Evolutionary conservation across 2,329 filamentous ascomycete genomes (phyloP).

Genomic region (Diaporthe citrichinensis): DNA sequence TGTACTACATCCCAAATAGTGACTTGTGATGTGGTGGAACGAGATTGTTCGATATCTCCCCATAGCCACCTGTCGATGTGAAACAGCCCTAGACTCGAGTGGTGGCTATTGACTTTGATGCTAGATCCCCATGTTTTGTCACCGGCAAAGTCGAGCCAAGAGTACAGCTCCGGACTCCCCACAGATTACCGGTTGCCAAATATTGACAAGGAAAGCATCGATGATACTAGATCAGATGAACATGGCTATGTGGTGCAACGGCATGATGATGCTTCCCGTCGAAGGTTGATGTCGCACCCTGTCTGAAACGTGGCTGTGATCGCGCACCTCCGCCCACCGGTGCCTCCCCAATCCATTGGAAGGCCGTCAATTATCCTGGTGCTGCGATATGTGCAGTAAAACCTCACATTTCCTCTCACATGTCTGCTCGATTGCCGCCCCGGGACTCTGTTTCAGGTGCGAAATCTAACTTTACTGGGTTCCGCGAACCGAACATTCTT

Average conservation of each 20-base stretch:
- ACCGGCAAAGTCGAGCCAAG: neutral
- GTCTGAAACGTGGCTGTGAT: slow-evolving; percentile 22
- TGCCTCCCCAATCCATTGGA: neutral
- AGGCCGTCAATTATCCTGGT: neutral
- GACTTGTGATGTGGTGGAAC: neutral
- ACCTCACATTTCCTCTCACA: neutral
- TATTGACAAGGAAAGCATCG: neutral
- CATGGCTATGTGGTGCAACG: neutral
- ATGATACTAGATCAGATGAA: slow-evolving; percentile 22
- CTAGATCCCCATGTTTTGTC: neutral
- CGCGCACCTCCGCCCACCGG: neutral
- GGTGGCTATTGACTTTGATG: neutral
- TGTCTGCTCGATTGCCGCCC: neutral
- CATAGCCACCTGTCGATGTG: neutral
- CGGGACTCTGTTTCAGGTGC: neutral
- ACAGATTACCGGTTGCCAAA: slow-evolving; percentile 15
- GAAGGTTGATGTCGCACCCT: neutral
- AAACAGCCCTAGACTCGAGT: neutral
- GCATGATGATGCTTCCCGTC: neutral
- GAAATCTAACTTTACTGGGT: slow-evolving; percentile 1
- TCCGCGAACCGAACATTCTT: slow-evolving; percentile 7
- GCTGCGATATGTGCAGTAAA: neutral
- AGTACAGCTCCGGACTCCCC: slow-evolving; percentile 19
- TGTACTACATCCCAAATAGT: neutral
- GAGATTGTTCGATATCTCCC: neutral